Conservation (phyloP, 139 green algal species). For the Closterium sp. region DNA sequence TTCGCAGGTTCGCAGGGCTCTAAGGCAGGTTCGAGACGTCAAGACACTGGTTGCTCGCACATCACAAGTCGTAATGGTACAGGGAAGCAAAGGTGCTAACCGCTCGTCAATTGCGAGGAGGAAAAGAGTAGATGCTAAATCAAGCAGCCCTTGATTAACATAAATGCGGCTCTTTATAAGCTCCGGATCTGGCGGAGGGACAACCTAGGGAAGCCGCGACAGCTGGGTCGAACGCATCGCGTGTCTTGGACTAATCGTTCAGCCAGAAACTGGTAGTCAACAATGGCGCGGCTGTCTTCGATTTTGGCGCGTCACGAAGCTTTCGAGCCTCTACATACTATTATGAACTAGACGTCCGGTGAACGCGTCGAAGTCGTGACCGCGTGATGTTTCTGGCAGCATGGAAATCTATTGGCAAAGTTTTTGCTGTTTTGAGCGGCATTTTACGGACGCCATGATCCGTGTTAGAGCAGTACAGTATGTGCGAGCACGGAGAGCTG, state of each 20-base stretch:
- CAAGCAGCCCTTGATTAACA: neutral
- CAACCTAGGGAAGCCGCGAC: neutral
- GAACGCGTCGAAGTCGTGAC: neutral
- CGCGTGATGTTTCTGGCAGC: too few species aligned
- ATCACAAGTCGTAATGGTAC: too few species aligned
- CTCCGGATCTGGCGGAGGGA: neutral
- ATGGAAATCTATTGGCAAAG: too few species aligned
- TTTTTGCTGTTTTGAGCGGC: too few species aligned
- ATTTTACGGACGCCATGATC: too few species aligned
- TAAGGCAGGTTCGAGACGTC: too few species aligned
- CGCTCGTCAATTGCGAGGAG: too few species aligned
- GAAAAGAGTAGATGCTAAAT: too few species aligned
- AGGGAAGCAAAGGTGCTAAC: neutral
- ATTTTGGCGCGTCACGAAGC: neutral
- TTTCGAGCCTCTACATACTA: neutral
- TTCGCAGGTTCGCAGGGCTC: too few species aligned
- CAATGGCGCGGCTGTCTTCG: neutral
- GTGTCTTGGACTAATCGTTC: neutral
- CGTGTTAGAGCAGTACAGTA: too few species aligned
- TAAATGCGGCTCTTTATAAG: neutral
- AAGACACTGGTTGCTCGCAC: too few species aligned
- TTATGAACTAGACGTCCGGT: neutral
- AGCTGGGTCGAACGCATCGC: neutral
- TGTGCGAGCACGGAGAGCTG: too few species aligned
- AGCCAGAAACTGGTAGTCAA: neutral